Conservation (phyloP, 176 grass and related monocot genomes). For the Carex pumila region DNA sequence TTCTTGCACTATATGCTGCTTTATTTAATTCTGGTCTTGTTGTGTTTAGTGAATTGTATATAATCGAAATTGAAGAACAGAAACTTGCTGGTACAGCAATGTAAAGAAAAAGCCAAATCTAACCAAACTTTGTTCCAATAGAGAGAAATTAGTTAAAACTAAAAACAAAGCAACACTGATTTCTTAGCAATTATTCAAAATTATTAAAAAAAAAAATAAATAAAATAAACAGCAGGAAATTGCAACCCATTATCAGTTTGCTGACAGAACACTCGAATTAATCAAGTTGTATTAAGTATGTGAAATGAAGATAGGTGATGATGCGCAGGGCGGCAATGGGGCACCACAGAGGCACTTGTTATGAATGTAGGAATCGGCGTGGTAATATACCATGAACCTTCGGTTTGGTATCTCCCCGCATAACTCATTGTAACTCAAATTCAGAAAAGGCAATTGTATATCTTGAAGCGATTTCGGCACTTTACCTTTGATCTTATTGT, state of each 20-base stretch:
- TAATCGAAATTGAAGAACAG: no score
- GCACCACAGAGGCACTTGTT: constrained; percentile 49
- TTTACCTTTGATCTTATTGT: constrained; percentile 55
- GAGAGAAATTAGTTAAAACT: no score
- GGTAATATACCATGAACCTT: constrained; percentile 30
- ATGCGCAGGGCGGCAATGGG: constrained; percentile 36
- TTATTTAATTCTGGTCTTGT: no score
- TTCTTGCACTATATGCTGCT: no score
- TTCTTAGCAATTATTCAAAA: neutral
- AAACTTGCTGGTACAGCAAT: no score
- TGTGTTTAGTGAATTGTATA: no score
- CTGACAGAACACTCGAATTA: no score
- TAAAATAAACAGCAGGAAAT: neutral
- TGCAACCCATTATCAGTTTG: no score
- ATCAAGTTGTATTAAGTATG: no score
- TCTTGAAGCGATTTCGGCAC: constrained; percentile 42
- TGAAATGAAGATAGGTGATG: neutral
- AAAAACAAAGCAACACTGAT: neutral
- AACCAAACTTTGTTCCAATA: no score
- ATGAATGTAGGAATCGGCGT: constrained; percentile 37
- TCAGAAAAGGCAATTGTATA: constrained; percentile 39
- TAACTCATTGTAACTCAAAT: constrained; percentile 61
- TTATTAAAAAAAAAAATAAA: neutral
- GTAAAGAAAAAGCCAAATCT: no score
- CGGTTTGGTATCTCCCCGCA: constrained; percentile 50